Evolutionary conservation across 108 stramenopile species (phyloP), one percentile per base, ranked within the genome.

Genomic region (Nannochloropsis salina): DNA sequence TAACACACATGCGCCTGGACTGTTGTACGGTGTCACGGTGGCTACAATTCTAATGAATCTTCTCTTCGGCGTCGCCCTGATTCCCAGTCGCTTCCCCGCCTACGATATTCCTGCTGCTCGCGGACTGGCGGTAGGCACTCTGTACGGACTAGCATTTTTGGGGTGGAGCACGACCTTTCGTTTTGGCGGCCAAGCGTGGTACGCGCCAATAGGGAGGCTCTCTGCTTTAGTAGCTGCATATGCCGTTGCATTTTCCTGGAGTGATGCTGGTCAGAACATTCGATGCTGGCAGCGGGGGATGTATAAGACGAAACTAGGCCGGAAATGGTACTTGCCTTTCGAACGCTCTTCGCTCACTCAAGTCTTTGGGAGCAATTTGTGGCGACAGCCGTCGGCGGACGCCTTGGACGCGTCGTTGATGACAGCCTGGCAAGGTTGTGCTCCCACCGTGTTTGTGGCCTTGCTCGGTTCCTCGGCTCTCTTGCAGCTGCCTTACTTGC

Each of bases 311-410:
- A n/a, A 74, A 74, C n/a, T 74, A n/a, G 61, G 61, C 20, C 15
- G 61, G 61, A 74, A 74, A n/a, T 74, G 61, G 61, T 74, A 6
- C n/a, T 74, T 74, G 6, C 61, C 61, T n/a, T 74, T 74, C n/a
- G 61, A 74, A 74, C 61, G 20, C 61, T 74, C 61, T n/a, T 74
- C n/a, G 61, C n/a, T 74, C 61, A 15, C 20, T 15, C 61, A 74
- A n/a, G 61, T 74, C 20, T 74, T 74, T 74, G 61, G 61, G 61
- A 74, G 61, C n/a, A 74, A 74, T 74, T 74, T 74, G 61, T 74
- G 61, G 61, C 61, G 61, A n/a, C 61, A 74, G n/a, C 61, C 61
- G 61, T n/a, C 20, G 61, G 61, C 61, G 61, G 61, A 74, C n/a
- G 61, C 61, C 2, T 74, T 74, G 61, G 20, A 74, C 15, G 61